These are phyloP conservation scores for Talaromyces atroroseus DNA, from an alignment of 2,329 filamentous ascomycete genomes.

Conservation along the genomic window DNA sequence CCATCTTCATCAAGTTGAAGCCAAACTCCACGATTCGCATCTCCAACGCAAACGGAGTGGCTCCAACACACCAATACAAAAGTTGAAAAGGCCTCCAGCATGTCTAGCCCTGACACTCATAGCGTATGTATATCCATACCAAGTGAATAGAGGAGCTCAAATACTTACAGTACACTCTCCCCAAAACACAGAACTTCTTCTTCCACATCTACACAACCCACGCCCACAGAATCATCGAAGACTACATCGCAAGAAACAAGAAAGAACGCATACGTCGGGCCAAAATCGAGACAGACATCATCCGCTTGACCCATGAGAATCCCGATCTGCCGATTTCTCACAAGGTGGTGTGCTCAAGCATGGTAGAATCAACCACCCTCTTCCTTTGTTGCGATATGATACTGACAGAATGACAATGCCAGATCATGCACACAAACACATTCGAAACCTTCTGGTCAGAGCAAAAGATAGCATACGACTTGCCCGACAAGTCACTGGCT, in stretches of 20 bases:
- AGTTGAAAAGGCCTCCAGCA: too few species aligned
- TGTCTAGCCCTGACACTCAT: too few species aligned
- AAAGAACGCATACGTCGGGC: slow-evolving; percentile 18
- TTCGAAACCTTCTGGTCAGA: slow-evolving; percentile 23
- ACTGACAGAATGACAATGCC: neutral
- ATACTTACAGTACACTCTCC: neutral
- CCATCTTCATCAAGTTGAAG: too few species aligned
- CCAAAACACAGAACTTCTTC: slow-evolving; percentile 13
- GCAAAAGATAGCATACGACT: slow-evolving; percentile 13
- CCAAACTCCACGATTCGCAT: too few species aligned
- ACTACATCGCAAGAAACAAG: slow-evolving; percentile 13
- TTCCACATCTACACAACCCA: slow-evolving; percentile 19
- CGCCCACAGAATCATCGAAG: slow-evolving; percentile 17
- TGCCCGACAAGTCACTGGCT: slow-evolving; percentile 15
- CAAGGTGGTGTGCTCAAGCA: slow-evolving; percentile 21
- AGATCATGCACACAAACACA: slow-evolving; percentile 21
- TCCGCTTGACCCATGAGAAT: slow-evolving; percentile 18
- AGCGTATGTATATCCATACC: neutral
- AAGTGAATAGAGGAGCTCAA: neutral
- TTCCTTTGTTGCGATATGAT: neutral
- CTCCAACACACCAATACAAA: too few species aligned
- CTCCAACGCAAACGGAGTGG: too few species aligned
- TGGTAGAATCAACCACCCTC: slow-evolving; percentile 15
- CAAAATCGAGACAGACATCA: slow-evolving; percentile 20
- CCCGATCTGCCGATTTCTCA: slow-evolving; percentile 16